phyloP scores from a whole-genome alignment of 2,329 filamentous ascomycete genomes.

The Paecilomyces sp. region DNA sequence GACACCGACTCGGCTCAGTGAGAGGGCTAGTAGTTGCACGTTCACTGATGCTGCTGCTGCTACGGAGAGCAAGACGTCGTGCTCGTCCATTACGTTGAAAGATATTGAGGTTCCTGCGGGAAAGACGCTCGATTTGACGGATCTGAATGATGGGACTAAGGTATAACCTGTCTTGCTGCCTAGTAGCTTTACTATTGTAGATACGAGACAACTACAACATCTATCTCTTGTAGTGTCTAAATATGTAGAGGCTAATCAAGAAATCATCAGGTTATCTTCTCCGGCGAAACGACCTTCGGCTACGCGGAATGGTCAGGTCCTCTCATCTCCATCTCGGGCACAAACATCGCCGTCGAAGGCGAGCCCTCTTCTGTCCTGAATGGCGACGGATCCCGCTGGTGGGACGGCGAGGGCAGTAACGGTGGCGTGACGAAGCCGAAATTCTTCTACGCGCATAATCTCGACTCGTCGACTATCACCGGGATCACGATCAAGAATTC shows the following conservation, averaged over 20 bases:
- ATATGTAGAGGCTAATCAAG: not conserved
- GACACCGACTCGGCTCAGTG: conserved; percentile 17
- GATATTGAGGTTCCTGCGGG: conserved; percentile 52
- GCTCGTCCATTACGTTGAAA: conserved; percentile 48
- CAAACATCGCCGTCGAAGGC: conserved; percentile 47
- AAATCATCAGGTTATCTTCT: conserved; percentile 47
- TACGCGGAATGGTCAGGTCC: conserved; percentile 61
- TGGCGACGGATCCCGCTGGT: conserved; percentile 51
- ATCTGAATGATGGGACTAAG: conserved; percentile 44
- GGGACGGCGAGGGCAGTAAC: conserved; percentile 55
- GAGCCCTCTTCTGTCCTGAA: conserved; percentile 48
- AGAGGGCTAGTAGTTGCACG: conserved; percentile 41
- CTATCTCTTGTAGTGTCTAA: not conserved
- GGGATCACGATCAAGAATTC: conserved; percentile 26
- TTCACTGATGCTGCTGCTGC: conserved; percentile 47
- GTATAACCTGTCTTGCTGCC: conserved; percentile 15
- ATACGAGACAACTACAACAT: not conserved
- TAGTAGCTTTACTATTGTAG: not conserved
- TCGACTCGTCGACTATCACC: conserved; percentile 22
- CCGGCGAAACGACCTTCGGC: conserved; percentile 60
- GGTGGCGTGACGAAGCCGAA: conserved; percentile 59
- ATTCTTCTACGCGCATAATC: conserved; percentile 47
- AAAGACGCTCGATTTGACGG: conserved; percentile 52
- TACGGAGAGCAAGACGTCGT: conserved; percentile 43
- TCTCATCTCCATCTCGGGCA: conserved; percentile 55